These are phyloP conservation scores for Solanum sejunctum DNA, from an alignment of 257 asterid species.

Conservation along the genomic window DNA sequence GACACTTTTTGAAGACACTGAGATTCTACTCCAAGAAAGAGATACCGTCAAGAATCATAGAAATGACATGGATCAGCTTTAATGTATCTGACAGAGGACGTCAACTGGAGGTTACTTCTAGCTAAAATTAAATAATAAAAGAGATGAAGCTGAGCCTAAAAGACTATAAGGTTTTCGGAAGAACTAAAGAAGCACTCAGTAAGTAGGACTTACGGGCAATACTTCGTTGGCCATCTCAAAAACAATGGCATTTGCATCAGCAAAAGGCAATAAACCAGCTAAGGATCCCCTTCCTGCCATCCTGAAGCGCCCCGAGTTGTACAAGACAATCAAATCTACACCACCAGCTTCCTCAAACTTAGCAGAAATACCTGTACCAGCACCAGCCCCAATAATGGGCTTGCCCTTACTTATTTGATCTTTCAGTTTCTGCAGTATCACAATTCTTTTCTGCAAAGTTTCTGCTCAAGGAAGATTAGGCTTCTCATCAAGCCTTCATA, in stretches of 20 bases:
- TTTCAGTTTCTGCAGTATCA: constrained; percentile 48
- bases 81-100: not conserved
- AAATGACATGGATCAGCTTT: not conserved
- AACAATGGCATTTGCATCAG: constrained; percentile 93
- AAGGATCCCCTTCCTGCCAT: constrained; percentile 99
- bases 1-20: not conserved
- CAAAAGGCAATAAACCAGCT: constrained; percentile 93
- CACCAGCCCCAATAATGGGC: constrained; percentile 97
- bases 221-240: constrained; percentile 97
- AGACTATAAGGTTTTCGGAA: not conserved
- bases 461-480: constrained; percentile 28
- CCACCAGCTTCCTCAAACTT: constrained; percentile 99
- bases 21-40: not conserved
- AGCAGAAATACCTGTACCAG: constrained; percentile 97
- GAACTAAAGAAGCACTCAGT: not conserved
- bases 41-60: not conserved
- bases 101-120: not conserved
- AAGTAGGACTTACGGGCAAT: constrained; percentile 59
- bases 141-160: not conserved
- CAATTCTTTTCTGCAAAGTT: constrained; percentile 55
- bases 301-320: constrained; percentile 92
- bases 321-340: constrained; percentile 80
- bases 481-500: not conserved
- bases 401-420: constrained; percentile 55
- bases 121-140: not conserved